Percentiles rank a stretch among this genome's conserved stretches.
These are phyloP conservation scores for Yarrowia sp. DNA, from an alignment of 805 yeast species.

Conservation along the genomic window DNA sequence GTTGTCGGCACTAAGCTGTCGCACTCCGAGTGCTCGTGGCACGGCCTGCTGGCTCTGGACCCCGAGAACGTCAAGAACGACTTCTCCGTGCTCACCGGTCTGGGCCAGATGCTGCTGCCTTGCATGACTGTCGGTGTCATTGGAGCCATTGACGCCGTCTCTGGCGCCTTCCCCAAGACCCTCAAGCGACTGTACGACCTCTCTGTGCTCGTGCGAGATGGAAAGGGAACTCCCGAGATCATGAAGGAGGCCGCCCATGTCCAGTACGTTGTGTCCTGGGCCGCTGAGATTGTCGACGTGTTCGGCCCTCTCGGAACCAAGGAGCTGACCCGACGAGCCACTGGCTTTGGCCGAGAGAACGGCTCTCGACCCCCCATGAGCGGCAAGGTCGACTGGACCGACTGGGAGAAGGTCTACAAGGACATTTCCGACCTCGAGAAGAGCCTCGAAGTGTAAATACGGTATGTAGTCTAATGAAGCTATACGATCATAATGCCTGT, in stretches of 20 bases:
- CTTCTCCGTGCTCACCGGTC: conserved; percentile 49
- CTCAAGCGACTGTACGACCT: conserved; percentile 45
- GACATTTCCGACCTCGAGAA: conserved; percentile 21
- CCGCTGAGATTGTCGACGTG: conserved; percentile 47
- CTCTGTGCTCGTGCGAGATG: conserved; percentile 39
- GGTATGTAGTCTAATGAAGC: not conserved
- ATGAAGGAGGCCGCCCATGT: conserved; percentile 44
- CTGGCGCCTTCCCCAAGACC: conserved; percentile 53
- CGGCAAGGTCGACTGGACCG: conserved; percentile 26
- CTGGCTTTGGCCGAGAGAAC: conserved; percentile 47
- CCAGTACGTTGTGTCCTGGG: conserved; percentile 47
- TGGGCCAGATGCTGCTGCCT: conserved; percentile 53
- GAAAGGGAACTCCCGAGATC: conserved; percentile 36
- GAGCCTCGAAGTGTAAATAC: not conserved
- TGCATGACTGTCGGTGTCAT: conserved; percentile 47
- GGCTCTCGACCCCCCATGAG: conserved; percentile 50
- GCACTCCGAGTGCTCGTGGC: conserved; percentile 51
- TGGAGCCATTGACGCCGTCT: conserved; percentile 54
- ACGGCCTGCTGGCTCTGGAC: conserved; percentile 47
- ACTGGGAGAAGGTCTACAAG: conserved; percentile 27
- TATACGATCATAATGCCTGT: conserved; percentile 15
- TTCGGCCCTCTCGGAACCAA: conserved; percentile 51
- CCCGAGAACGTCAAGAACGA: conserved; percentile 43
- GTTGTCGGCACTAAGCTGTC: conserved; percentile 53
- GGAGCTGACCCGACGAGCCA: conserved; percentile 41